A percentile compares a stretch with the other conserved stretches of the same genome.
phyloP scores from a whole-genome alignment of 2,329 filamentous ascomycete genomes.

The Epichloe sp. region DNA sequence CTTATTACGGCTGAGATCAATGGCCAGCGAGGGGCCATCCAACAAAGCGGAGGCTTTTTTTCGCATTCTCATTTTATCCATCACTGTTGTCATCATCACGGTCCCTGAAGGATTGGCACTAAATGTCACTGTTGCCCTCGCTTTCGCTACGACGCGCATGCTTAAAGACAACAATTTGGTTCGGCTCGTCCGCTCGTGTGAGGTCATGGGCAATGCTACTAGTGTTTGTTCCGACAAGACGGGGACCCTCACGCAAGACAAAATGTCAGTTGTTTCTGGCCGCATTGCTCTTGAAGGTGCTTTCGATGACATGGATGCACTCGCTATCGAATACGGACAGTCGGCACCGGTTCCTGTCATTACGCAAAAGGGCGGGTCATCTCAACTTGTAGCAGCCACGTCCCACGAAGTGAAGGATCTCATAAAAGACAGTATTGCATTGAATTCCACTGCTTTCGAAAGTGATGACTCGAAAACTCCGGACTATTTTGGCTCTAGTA shows the following conservation, averaged over 20 bases:
- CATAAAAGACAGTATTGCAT: slow-evolving; percentile 26
- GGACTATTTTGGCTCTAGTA: slow-evolving; percentile 40
- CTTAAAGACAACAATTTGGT: slow-evolving; percentile 50
- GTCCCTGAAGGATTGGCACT: slow-evolving; percentile 48
- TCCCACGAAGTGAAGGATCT: slow-evolving; percentile 22
- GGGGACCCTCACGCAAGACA: slow-evolving; percentile 50
- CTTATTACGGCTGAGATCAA: slow-evolving; percentile 18
- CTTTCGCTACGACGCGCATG: slow-evolving; percentile 51
- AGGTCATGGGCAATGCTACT: slow-evolving; percentile 52
- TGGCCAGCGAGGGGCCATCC: slow-evolving; percentile 27
- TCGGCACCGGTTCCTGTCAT: slow-evolving; percentile 12
- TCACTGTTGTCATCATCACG: slow-evolving; percentile 46
- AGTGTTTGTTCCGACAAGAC: slow-evolving; percentile 55
- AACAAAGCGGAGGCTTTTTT: slow-evolving; percentile 44
- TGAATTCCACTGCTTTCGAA: slow-evolving; percentile 43
- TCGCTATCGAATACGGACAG: slow-evolving; percentile 9
- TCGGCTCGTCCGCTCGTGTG: slow-evolving; percentile 43
- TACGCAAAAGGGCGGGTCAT: slow-evolving; percentile 15
- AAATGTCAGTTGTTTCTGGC: slow-evolving; percentile 47
- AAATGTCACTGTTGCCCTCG: slow-evolving; percentile 47
- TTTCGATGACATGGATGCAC: slow-evolving; percentile 23
- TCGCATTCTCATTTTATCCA: slow-evolving; percentile 43
- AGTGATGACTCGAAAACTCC: slow-evolving; percentile 23
- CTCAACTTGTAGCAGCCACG: slow-evolving; percentile 17
- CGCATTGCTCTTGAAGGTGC: slow-evolving; percentile 31